phyloP scores from a whole-genome alignment of 768 basidiomycete species.

The Arthromyces matolae region DNA sequence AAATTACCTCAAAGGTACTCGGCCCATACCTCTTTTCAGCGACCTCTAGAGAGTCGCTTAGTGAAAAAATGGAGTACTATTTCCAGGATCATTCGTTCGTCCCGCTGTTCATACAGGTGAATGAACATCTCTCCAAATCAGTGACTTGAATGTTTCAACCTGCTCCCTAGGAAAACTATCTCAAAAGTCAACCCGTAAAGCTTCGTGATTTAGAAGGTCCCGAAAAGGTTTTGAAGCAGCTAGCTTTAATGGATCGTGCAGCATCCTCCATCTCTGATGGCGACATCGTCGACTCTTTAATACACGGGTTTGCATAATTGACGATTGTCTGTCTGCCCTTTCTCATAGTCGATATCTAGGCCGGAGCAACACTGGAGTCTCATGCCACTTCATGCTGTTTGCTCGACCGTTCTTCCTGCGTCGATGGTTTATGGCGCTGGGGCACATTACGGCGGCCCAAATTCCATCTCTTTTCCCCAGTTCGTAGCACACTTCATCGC shows the following conservation, averaged over 20 bases:
- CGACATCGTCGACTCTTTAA: conserved; percentile 88
- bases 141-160: background rate
- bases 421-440: conserved; percentile 76
- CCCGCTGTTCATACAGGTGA: conserved; percentile 90
- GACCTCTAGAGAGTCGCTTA: conserved; percentile 76
- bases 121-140: background rate
- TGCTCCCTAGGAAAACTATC: conserved; percentile 81
- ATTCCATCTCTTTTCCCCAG: conserved; percentile 79
- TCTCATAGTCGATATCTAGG: conserved; percentile 34
- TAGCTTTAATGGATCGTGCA: conserved; percentile 82
- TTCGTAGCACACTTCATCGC: conserved; percentile 36
- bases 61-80: conserved; percentile 93
- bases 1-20: conserved; percentile 82
- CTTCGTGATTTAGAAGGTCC: conserved; percentile 56
- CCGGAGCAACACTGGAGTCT: conserved; percentile 94
- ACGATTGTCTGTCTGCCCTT: background rate
- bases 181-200: conserved; percentile 74
- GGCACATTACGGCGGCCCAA: conserved; percentile 61
- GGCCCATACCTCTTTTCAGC: conserved; percentile 88
- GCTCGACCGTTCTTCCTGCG: conserved; percentile 87
- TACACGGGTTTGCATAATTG: conserved; percentile 69
- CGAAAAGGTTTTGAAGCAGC: conserved; percentile 62
- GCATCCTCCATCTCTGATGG: conserved; percentile 93
- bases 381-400: conserved; percentile 90
- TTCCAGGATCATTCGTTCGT: conserved; percentile 96